Percentiles rank a stretch among this genome's conserved stretches.
Evolutionary conservation across 2,329 filamentous ascomycete species (phyloP).

Genomic region (Geoglossum cookeanum): DNA sequence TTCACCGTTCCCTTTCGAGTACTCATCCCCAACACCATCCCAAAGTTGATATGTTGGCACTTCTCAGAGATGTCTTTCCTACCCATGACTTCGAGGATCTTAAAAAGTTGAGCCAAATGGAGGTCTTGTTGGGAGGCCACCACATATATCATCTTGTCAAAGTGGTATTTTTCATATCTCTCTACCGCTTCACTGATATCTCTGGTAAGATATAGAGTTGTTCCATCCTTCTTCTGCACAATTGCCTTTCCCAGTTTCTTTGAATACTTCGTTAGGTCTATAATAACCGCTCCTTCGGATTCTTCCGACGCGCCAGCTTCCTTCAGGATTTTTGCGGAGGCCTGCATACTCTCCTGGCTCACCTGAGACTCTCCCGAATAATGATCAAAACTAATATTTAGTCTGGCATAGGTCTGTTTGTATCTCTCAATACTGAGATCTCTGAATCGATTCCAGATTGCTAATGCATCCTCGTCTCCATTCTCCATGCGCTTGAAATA

Average conservation of each 20-base stretch:
- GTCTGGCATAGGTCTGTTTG: constrained; percentile 40
- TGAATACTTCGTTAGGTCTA: constrained; percentile 50
- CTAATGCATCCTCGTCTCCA: constrained; percentile 36
- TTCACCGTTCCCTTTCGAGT: constrained; percentile 37
- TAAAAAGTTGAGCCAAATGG: constrained; percentile 45
- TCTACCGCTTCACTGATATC: constrained; percentile 49
- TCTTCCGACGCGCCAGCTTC: constrained; percentile 42
- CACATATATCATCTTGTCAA: constrained; percentile 51
- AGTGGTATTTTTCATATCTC: constrained; percentile 40
- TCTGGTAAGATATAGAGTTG: constrained; percentile 47
- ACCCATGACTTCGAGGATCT: constrained; percentile 42
- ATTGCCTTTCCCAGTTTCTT: constrained; percentile 51
- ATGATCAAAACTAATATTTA: constrained; percentile 46
- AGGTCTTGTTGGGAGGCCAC: constrained; percentile 45
- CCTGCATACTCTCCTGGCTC: constrained; percentile 39
- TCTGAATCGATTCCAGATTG: constrained; percentile 43
- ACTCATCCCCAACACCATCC: constrained; percentile 46
- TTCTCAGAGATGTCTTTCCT: constrained; percentile 37
- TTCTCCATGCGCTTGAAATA: constrained; percentile 53
- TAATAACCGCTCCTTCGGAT: constrained; percentile 45
- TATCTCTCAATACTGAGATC: constrained; percentile 45
- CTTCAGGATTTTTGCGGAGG: constrained; percentile 38
- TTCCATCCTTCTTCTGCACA: constrained; percentile 47
- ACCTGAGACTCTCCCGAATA: constrained; percentile 53
- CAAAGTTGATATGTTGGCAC: constrained; percentile 46